A percentile compares a stretch with the other conserved stretches of the same genome.
These are phyloP conservation scores for Phlegmacium glaucopus DNA, from an alignment of 768 basidiomycete species.

Conservation along the genomic window DNA sequence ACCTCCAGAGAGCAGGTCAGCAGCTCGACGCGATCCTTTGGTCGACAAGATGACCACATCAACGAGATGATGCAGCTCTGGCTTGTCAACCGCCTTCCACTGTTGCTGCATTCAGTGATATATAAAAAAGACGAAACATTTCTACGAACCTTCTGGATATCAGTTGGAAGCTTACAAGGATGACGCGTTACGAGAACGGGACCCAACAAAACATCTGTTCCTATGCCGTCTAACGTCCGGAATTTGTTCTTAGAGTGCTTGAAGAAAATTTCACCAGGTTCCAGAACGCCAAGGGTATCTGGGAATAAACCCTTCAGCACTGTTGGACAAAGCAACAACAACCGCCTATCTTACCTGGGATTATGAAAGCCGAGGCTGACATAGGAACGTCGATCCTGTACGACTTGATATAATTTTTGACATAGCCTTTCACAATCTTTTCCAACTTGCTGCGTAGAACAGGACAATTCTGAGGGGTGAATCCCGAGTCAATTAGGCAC, in stretches of 20 bases:
- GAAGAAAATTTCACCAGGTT: slow-evolving; percentile 54
- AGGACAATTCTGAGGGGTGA: slow-evolving; percentile 44
- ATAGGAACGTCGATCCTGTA: slow-evolving; percentile 51
- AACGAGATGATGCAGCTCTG: slow-evolving; percentile 41
- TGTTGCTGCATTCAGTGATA: slow-evolving; percentile 16
- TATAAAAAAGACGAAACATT: background rate
- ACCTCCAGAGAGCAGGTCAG: slow-evolving; percentile 67
- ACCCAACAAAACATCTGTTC: slow-evolving; percentile 49
- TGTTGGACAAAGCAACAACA: background rate
- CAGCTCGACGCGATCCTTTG: slow-evolving; percentile 49
- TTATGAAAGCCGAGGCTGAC: slow-evolving; percentile 57
- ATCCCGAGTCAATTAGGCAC: slow-evolving; percentile 56
- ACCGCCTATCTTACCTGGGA: slow-evolving; percentile 42
- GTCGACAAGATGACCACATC: slow-evolving; percentile 63
- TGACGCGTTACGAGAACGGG: slow-evolving; percentile 60
- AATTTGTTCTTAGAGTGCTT: slow-evolving; percentile 46
- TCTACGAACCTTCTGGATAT: slow-evolving; percentile 53
- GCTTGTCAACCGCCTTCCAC: slow-evolving; percentile 55
- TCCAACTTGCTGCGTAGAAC: slow-evolving; percentile 54
- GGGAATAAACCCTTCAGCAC: background rate
- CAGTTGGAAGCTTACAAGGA: slow-evolving; percentile 71
- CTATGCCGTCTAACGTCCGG: slow-evolving; percentile 34
- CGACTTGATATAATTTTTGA: slow-evolving; percentile 39
- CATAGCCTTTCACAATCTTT: slow-evolving; percentile 40
- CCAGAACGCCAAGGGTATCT: slow-evolving; percentile 54